Conservation (phyloP, 805 yeast genomes). For the Scheffersomyces stipitis region DNA sequence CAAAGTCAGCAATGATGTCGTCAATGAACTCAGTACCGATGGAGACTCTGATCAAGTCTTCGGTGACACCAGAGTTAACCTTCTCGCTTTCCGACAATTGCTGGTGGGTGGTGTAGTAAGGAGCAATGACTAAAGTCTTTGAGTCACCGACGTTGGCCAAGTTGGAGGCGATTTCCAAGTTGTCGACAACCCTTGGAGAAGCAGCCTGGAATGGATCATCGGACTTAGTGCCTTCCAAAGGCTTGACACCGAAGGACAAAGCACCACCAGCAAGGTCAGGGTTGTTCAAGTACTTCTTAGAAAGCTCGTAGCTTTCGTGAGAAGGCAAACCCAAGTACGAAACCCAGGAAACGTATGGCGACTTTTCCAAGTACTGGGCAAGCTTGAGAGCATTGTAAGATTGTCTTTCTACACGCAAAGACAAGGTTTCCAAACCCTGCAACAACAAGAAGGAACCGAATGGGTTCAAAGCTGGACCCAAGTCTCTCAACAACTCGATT, state of each 20-base stretch:
- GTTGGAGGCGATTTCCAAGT: conserved; percentile 81
- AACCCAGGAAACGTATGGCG: conserved; percentile 82
- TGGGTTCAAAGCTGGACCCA: conserved; percentile 88
- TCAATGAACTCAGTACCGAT: conserved; percentile 86
- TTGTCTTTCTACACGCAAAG: conserved; percentile 92
- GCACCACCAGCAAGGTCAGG: conserved; percentile 75
- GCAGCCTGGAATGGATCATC: conserved; percentile 68
- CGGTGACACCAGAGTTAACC: conserved; percentile 79
- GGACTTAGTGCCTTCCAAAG: conserved; percentile 38
- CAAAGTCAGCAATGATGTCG: conserved; percentile 73
- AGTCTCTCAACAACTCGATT: conserved; percentile 83
- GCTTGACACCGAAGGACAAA: conserved; percentile 85
- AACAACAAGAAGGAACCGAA: conserved; percentile 81
- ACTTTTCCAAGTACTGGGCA: conserved; percentile 72
- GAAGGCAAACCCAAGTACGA: conserved; percentile 87
- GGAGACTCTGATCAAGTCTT: conserved; percentile 81
- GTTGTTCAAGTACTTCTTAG: conserved; percentile 71
- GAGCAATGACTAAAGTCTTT: conserved; percentile 93
- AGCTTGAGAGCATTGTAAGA: conserved; percentile 76
- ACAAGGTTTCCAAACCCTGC: conserved; percentile 93
- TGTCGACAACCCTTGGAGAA: conserved; percentile 83
- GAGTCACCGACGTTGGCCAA: conserved; percentile 97
- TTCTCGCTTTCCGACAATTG: conserved; percentile 85
- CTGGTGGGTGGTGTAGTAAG: conserved; percentile 94
- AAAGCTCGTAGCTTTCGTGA: conserved; percentile 74